Conservation (phyloP, 495 filamentous ascomycete genomes). For the Xylaria sp. region DNA sequence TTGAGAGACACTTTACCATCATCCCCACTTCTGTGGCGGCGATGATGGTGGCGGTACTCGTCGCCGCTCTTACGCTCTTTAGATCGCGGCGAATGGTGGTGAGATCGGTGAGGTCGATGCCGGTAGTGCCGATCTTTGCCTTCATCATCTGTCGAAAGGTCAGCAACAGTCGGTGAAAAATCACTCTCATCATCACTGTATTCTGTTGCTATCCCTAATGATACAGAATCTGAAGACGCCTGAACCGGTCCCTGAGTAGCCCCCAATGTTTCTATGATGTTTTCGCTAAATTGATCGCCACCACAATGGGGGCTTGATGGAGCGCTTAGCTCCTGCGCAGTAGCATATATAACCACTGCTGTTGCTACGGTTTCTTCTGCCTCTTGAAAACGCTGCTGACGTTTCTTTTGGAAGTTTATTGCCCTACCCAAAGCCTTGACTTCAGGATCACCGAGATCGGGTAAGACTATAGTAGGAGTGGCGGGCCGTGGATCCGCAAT, state of each 20-base stretch:
- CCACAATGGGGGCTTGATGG: constrained; percentile 28
- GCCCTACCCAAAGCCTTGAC: constrained; percentile 48
- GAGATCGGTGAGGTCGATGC: constrained; percentile 45
- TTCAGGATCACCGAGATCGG: constrained; percentile 50
- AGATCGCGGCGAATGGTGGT: constrained; percentile 42
- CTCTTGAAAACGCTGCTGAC: constrained; percentile 46
- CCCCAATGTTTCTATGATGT: constrained; percentile 25
- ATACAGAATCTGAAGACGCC: constrained; percentile 31
- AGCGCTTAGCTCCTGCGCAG: constrained; percentile 48
- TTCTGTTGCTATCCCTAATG: constrained; percentile 33
- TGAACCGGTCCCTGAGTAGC: constrained; percentile 31
- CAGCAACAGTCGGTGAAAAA: constrained; percentile 49
- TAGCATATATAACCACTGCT: constrained; percentile 56
- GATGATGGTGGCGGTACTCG: constrained; percentile 30
- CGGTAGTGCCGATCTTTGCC: constrained; percentile 42
- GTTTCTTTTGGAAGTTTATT: constrained; percentile 47
- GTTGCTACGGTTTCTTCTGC: constrained; percentile 55
- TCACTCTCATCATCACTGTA: constrained; percentile 38
- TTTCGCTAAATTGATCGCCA: constrained; percentile 30
- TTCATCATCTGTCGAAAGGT: constrained; percentile 56
- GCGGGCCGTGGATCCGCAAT: constrained; percentile 47
- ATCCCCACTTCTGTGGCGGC: constrained; percentile 37
- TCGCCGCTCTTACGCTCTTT: constrained; percentile 23
- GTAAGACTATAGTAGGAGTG: constrained; percentile 53
- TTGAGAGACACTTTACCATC: constrained; percentile 45